Base-by-base conservation (phyloP, 2,329 filamentous ascomycete genomes). In the Ploettnerulaceae sp. region DNA sequence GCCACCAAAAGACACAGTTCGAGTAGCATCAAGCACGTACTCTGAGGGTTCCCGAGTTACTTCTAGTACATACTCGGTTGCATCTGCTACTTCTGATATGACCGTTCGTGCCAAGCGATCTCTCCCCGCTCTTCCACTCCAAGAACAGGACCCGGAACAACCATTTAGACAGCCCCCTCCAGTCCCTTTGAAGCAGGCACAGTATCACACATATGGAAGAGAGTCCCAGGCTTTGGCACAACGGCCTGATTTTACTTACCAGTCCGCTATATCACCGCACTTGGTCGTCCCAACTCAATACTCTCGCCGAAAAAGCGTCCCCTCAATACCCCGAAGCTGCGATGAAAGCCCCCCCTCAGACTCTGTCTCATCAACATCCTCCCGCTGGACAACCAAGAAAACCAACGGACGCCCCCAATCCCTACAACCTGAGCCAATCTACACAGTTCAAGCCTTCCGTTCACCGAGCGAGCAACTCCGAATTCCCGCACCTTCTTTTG, bases 371-470 rank as follows among this genome's bases (percentile, higher is more conserved):
- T 14, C 34, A n/a, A 26, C 17, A 3, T 44, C 47, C 5, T 52
- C 49, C 5, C 35, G 49, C 11, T 51, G 49, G 53, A 43, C 20
- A 24, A 21, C 34, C 14, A 39, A 28, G 7, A 48, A 49, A 33
- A 44, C 47, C 12, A 42, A 25, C 4, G 45, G 53, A 29, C 46
- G 49, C 9, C 46, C 53, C 11, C 40, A 47, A 28, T 47, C 51
- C 11, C 5, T 48, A 4, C 42, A 48, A 31, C 36, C 45, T 5
- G 20, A 53, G 9, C 52, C 54, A 26, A 41, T 57, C 7, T 59
- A 50, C 25, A 56, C 57, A 3, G 47, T 58, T 2, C 60, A 61
- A 44, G 56, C 58, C 5, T 49, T 54, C 17, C 44, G 39, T 20
- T 52, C 52, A 33, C 49, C 46, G 3, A 51, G 45, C 20, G 56